Evolutionary conservation across 176 grass and related monocot species (phyloP), one percentile per base, ranked within the genome.

Genomic region (Carex kokanica): DNA sequence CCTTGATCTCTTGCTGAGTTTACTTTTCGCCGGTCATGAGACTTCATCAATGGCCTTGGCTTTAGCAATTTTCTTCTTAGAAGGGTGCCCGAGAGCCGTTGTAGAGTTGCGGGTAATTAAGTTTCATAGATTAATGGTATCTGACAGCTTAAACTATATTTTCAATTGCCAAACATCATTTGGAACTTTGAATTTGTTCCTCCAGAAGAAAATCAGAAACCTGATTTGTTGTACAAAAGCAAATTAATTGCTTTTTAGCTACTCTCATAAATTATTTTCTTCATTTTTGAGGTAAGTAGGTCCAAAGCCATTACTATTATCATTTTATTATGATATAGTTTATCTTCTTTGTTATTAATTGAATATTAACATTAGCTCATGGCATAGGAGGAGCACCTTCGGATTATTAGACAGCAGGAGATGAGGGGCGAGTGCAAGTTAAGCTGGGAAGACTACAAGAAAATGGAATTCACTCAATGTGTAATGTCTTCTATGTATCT

Each of bases 391-490:
- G 96, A 99, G 84, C 96, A 99, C 84, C 83, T 82, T 31, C 79
- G 71, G 87, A 92, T 99, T 67, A 84, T 74, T n/a, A 85, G 65
- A 75, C 89, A 87, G 88, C 89, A 91, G 77, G 72, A 89, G 54
- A 71, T 34, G 24, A 80, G 88, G 86, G 91, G 88, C 59, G 88
- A 87, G 21, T 64, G 74, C 74, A 87, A 80, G 63, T 86, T 95
- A 83, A 88, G 83, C 84, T 99, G 96, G 96, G 96, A 99, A 87
- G 96, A 99, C 81, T 99, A 99, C 89, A 98, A 91, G 67, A 84
- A 99, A 74, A 99, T 99, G 96, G 91, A 88, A 86, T 99, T 95
- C 89, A 95, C 96, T n/a, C 93, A 93, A 86, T 93, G 93, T 82
- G 96, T 99, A 93, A 90, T 91, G 21, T 61, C 83, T 72, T 86